These are phyloP conservation scores for Royoungia palumana DNA, from an alignment of 768 basidiomycete species.

Conservation along the genomic window DNA sequence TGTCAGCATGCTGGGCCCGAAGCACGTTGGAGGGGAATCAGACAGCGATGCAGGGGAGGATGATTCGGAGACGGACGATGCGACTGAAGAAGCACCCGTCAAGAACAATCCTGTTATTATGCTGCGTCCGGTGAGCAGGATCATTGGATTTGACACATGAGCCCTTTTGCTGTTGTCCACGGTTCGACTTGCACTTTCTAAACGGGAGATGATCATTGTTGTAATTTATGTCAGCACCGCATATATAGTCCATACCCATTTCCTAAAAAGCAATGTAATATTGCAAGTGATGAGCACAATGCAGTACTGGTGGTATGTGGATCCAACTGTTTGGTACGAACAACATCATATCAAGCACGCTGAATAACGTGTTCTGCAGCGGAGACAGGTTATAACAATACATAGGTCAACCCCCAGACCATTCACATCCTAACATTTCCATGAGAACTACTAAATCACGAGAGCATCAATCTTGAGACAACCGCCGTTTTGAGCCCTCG, in stretches of 20 bases:
- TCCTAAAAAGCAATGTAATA: too few species aligned
- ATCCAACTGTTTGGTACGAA: too few species aligned
- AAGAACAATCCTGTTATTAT: conserved; percentile 52
- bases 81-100: conserved; percentile 36
- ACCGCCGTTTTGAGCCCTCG: neutral
- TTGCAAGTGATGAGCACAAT: too few species aligned
- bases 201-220: conserved; percentile 8
- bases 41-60: conserved; percentile 60
- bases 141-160: conserved; percentile 52
- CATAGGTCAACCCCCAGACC: too few species aligned
- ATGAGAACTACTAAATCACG: neutral
- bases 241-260: conserved; percentile 8
- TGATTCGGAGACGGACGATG: conserved; percentile 48
- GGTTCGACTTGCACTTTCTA: neutral
- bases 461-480: neutral
- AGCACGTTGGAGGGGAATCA: conserved; percentile 46
- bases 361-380: too few species aligned
- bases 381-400: too few species aligned
- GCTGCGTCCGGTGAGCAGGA: conserved; percentile 54
- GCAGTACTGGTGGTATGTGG: too few species aligned
- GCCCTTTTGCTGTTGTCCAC: neutral
- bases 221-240: conserved; percentile 23
- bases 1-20: conserved; percentile 61
- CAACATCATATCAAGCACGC: too few species aligned
- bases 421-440: neutral